Evolutionary conservation across 768 basidiomycete species (phyloP).

Genomic region (Hemileccinum rubropunctum): DNA sequence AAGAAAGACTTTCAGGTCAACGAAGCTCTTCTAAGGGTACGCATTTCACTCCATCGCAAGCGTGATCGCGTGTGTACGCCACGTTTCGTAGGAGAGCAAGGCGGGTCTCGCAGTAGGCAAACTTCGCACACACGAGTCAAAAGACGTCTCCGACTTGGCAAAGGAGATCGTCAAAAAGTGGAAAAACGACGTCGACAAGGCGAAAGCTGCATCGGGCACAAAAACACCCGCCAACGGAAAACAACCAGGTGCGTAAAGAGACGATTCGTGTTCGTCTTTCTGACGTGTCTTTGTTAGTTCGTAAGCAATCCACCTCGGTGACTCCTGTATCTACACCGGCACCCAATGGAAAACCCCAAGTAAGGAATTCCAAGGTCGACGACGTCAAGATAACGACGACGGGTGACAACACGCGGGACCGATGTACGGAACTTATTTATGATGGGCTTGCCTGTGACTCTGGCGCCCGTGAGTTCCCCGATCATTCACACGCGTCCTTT

Average conservation of each 20-base stretch:
- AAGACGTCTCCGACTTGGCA: constrained; percentile 75
- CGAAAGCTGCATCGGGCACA: constrained; percentile 36
- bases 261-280: neutral
- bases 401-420: constrained; percentile 78
- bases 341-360: constrained; percentile 33
- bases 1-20: constrained; percentile 69
- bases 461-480: constrained; percentile 70
- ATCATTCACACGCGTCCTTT: neutral
- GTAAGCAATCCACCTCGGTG: constrained; percentile 34
- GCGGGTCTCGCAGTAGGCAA: constrained; percentile 92
- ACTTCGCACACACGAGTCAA: constrained; percentile 68
- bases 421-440: constrained; percentile 86
- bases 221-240: constrained; percentile 22
- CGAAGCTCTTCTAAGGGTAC: constrained; percentile 71
- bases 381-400: constrained; percentile 53
- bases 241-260: constrained; percentile 35
- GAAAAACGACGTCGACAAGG: constrained; percentile 84
- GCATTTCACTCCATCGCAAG: constrained; percentile 28
- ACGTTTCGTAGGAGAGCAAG: constrained; percentile 71
- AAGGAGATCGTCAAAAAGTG: constrained; percentile 92
- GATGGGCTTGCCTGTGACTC: constrained; percentile 88
- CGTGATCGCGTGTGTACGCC: constrained; percentile 8
- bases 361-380: constrained; percentile 69
- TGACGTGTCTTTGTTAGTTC: constrained; percentile 20
- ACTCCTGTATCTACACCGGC: constrained; percentile 37